A percentile compares a stretch with the other conserved stretches of the same genome.
Conservation (phyloP, 2,329 filamentous ascomycete genomes). For the Pseudocercospora fuligena region DNA sequence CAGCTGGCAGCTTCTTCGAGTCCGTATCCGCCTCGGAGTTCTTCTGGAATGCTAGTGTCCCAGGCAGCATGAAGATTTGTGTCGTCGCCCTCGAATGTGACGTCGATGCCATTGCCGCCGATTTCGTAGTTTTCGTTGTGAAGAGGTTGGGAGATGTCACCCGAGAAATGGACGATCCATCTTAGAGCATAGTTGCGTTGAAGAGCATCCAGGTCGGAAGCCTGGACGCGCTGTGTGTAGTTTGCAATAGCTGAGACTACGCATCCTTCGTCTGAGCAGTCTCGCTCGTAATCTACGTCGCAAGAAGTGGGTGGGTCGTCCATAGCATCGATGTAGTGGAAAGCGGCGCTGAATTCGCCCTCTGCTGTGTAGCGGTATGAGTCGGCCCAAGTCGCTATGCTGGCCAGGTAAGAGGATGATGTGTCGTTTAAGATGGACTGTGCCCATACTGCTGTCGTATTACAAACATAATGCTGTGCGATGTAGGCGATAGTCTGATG, state of each 20-base stretch:
- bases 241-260: constrained; percentile 60
- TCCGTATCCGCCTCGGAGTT: constrained; percentile 46
- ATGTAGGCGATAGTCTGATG: constrained; percentile 62
- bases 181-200: constrained; percentile 51
- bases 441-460: constrained; percentile 51
- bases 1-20: constrained; percentile 46
- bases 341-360: constrained; percentile 53
- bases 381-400: constrained; percentile 61
- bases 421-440: constrained; percentile 50
- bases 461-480: constrained; percentile 54
- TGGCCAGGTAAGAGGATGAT: constrained; percentile 54
- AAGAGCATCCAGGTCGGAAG: constrained; percentile 35
- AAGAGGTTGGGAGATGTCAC: constrained; percentile 71
- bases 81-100: constrained; percentile 47
- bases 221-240: constrained; percentile 50
- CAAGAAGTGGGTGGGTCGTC: constrained; percentile 52
- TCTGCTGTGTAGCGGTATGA: constrained; percentile 54
- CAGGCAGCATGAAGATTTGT: constrained; percentile 53
- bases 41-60: constrained; percentile 52
- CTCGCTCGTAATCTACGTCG: constrained; percentile 56
- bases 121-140: constrained; percentile 56
- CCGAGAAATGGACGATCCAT: constrained; percentile 62
- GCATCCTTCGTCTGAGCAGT: constrained; percentile 57
- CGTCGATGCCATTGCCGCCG: constrained; percentile 52
- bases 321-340: constrained; percentile 60